Evolutionary conservation across 768 basidiomycete species (phyloP).

Genomic region (Lentinula sp.): DNA sequence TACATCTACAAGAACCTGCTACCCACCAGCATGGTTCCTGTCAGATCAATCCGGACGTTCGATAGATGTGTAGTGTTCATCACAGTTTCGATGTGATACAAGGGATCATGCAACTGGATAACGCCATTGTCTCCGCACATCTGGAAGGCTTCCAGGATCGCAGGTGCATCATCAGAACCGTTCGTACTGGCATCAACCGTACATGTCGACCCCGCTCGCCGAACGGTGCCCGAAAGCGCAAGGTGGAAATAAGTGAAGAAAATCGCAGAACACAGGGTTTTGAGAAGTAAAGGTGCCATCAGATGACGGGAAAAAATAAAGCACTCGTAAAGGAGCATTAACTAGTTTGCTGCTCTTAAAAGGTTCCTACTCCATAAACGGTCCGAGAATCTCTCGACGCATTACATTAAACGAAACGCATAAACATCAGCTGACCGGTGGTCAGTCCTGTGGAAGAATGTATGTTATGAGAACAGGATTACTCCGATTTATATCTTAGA

Average conservation of each 20-base stretch:
- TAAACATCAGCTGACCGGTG: too few species aligned
- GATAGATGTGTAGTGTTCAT: constrained; percentile 26
- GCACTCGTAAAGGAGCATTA: too few species aligned
- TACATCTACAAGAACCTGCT: constrained; percentile 13
- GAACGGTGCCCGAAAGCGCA: not conserved
- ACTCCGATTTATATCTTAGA: too few species aligned
- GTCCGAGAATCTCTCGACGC: too few species aligned
- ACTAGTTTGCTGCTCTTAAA: too few species aligned
- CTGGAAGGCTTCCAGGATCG: constrained; percentile 17
- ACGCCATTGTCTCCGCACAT: constrained; percentile 12
- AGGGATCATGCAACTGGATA: constrained; percentile 22
- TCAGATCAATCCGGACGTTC: constrained; percentile 26
- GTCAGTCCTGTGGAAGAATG: too few species aligned
- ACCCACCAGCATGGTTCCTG: constrained; percentile 30
- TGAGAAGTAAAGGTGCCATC: not conserved
- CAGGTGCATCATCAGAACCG: constrained; percentile 18
- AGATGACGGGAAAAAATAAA: too few species aligned
- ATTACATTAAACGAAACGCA: too few species aligned
- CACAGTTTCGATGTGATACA: constrained; percentile 26
- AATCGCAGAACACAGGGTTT: not conserved
- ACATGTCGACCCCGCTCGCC: constrained; percentile 8
- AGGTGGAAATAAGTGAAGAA: not conserved
- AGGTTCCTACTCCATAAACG: too few species aligned
- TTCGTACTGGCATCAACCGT: constrained; percentile 14
- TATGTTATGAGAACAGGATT: too few species aligned